These are phyloP conservation scores for Trichocladium uniseriatum DNA, from an alignment of 495 filamentous ascomycete species.

Conservation along the genomic window DNA sequence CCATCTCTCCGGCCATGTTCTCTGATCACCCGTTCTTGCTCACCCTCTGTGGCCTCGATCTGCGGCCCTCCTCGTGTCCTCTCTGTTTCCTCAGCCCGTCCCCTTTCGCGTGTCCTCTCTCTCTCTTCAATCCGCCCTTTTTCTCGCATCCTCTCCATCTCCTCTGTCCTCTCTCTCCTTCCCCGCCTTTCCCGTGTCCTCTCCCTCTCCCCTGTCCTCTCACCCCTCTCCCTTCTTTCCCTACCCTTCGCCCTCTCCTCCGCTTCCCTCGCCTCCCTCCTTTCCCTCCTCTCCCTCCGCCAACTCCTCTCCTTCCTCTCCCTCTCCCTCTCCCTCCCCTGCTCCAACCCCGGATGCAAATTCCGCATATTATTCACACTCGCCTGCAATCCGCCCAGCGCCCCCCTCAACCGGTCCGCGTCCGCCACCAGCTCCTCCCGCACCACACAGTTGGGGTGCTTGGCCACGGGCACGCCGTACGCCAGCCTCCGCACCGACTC, in stretches of 20 bases:
- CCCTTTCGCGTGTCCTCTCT: too few relatives aligned
- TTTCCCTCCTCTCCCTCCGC: not conserved
- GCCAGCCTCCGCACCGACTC: conserved; percentile 13
- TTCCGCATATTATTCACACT: conserved; percentile 24
- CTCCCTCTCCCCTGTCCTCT: not conserved
- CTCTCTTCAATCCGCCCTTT: too few relatives aligned
- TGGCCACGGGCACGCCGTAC: not conserved
- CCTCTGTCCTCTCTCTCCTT: too few relatives aligned
- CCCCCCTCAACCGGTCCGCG: conserved; percentile 14
- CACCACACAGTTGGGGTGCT: conserved; percentile 17
- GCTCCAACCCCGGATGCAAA: conserved; percentile 14
- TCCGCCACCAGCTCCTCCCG: conserved; percentile 12
- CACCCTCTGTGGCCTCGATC: too few relatives aligned
- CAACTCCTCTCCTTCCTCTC: not conserved
- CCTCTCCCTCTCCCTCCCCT: not conserved
- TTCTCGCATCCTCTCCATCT: not conserved
- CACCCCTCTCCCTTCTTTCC: not conserved
- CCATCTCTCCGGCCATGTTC: not conserved
- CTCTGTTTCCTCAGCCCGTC: too few relatives aligned
- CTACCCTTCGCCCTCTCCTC: not conserved
- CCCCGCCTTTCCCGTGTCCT: not conserved
- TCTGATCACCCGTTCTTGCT: not conserved
- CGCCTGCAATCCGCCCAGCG: conserved; percentile 13
- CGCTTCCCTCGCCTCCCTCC: not conserved
- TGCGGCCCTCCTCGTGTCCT: too few relatives aligned